Percentiles rank a stretch among this genome's conserved stretches.
phyloP scores from a whole-genome alignment of 352 stramenopile species.

The Globisporangium alternatum region DNA sequence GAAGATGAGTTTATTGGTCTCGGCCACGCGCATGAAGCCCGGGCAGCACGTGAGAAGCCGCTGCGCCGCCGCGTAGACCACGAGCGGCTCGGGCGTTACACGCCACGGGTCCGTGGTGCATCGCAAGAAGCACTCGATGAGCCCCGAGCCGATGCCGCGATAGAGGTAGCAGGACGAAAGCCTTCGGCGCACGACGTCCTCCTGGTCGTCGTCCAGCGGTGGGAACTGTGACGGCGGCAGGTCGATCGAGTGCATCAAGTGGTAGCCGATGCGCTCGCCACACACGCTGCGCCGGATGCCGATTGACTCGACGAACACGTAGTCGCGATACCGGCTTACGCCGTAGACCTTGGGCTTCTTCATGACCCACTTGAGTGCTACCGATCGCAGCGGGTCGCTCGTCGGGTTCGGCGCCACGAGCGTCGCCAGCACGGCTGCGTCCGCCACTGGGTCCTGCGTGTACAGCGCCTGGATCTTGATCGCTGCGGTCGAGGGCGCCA shows the following conservation, averaged over 20 bases:
- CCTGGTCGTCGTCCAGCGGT: constrained; percentile 10
- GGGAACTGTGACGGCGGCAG: constrained; percentile 21
- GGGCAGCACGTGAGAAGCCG: constrained; percentile 18
- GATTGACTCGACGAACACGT: constrained; percentile 25
- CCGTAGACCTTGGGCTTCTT: constrained; percentile 22
- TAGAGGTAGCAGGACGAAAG: constrained; percentile 22
- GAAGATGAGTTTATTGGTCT: constrained; percentile 24
- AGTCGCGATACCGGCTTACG: constrained; percentile 21
- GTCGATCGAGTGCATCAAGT: constrained; percentile 32
- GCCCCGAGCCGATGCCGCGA: constrained; percentile 17
- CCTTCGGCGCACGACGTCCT: constrained; percentile 13
- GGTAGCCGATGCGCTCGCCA: constrained; percentile 30
- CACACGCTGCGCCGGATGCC: constrained; percentile 16
- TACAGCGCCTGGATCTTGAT: constrained; percentile 27
- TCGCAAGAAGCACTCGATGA: constrained; percentile 22
- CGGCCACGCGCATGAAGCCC: constrained; percentile 19
- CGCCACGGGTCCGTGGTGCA: constrained; percentile 14
- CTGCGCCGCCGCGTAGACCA: constrained; percentile 16
- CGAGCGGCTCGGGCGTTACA: constrained; percentile 6
- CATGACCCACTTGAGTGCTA: constrained; percentile 25
- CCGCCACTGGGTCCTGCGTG: constrained; percentile 21
- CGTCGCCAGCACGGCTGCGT: constrained; percentile 19
- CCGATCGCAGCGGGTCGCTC: constrained; percentile 18
- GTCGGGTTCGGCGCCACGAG: constrained; percentile 10
- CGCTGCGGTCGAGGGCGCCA: constrained; percentile 15